These are phyloP conservation scores for Ilex asprella DNA, from an alignment of 257 asterid genomes.

Conservation along the genomic window DNA sequence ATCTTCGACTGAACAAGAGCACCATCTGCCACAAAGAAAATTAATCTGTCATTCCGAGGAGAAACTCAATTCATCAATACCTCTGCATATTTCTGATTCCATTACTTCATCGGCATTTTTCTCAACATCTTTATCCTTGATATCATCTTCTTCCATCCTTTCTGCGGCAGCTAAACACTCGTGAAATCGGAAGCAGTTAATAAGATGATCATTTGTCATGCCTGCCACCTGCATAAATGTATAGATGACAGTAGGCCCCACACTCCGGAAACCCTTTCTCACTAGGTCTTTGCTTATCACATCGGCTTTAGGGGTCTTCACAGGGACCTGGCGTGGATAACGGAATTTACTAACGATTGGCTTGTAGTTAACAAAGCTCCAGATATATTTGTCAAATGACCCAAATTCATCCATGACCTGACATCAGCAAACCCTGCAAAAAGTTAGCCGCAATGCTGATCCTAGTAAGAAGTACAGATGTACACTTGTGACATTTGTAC, in stretches of 20 bases:
- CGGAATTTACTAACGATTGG: slow-evolving; percentile 28
- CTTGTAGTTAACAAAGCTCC: slow-evolving; percentile 40
- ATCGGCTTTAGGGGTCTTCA: slow-evolving; percentile 42
- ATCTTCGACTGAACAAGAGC: slow-evolving; percentile 2
- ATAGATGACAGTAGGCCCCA: slow-evolving; percentile 38
- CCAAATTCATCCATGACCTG: slow-evolving; percentile 40
- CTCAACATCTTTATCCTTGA: slow-evolving; percentile 6
- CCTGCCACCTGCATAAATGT: slow-evolving; percentile 55
- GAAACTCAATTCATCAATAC: slow-evolving; percentile 24
- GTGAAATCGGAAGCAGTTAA: slow-evolving; percentile 40
- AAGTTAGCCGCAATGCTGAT: slow-evolving; percentile 13
- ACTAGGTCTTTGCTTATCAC: slow-evolving; percentile 37
- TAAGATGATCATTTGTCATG: slow-evolving; percentile 36
- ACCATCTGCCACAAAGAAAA: not conserved
- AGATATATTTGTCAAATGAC: slow-evolving; percentile 34
- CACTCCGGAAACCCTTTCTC: slow-evolving; percentile 33
- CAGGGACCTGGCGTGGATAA: slow-evolving; percentile 33
- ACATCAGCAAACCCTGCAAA: slow-evolving; percentile 5
- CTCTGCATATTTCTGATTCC: slow-evolving; percentile 17
- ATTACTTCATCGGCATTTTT: slow-evolving; percentile 6
- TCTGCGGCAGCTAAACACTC: slow-evolving; percentile 23
- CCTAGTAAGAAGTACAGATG: not conserved
- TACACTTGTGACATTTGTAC: not conserved
- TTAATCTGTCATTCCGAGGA: slow-evolving; percentile 18
- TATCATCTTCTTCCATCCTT: slow-evolving; percentile 15